Percentiles rank a stretch among this genome's conserved stretches.
These are phyloP conservation scores for Trichoderma sp. DNA, from an alignment of 2,329 filamentous ascomycete species.

Conservation along the genomic window DNA sequence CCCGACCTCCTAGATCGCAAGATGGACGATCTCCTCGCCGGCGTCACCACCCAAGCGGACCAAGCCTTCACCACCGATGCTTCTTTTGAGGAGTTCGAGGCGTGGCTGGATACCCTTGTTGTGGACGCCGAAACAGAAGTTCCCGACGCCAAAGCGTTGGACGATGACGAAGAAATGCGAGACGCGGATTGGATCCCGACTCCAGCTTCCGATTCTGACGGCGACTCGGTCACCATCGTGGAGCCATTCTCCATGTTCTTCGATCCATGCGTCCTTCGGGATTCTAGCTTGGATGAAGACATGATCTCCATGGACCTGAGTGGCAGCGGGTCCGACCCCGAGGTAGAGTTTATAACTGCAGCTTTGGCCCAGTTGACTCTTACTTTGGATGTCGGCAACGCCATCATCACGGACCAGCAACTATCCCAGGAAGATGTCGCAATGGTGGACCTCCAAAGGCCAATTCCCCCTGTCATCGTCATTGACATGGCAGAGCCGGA, in stretches of 20 bases:
- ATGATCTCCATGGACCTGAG: conserved; percentile 4
- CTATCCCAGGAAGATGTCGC: conserved; percentile 4
- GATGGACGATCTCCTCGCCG: conserved; percentile 12
- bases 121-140: not conserved
- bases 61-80: not conserved
- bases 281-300: conserved; percentile 1
- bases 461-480: not conserved
- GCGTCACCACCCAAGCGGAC: not conserved
- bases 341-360: conserved; percentile 16
- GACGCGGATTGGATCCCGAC: not conserved
- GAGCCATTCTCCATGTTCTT: not conserved
- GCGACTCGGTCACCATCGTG: not conserved
- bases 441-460: conserved; percentile 12
- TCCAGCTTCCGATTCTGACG: not conserved
- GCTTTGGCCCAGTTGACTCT: conserved; percentile 16
- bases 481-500: conserved; percentile 4
- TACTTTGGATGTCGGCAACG: not conserved
- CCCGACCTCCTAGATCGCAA: conserved; percentile 11
- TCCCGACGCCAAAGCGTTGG: not conserved
- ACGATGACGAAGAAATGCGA: conserved; percentile 3
- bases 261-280: conserved; percentile 6
- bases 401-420: conserved; percentile 10
- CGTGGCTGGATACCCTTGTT: not conserved
- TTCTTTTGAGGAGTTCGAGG: conserved; percentile 1
- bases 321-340: not conserved